phyloP scores from a whole-genome alignment of 768 basidiomycete genomes.

The Suillus bovinus region DNA sequence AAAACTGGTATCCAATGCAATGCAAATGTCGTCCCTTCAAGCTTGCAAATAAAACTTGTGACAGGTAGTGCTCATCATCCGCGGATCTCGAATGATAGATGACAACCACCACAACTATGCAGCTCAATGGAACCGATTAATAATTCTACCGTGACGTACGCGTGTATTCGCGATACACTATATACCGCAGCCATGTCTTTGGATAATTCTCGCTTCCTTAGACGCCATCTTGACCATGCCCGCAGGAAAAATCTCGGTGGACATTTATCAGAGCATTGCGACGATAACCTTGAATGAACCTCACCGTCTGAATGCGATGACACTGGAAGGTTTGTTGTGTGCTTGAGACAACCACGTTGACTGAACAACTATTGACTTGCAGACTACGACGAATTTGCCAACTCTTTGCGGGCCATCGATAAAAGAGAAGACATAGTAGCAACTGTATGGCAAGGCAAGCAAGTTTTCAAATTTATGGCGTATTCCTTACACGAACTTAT shows the following conservation, averaged over 20 bases:
- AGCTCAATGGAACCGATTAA: no score
- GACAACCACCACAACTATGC: no score
- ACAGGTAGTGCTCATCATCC: no score
- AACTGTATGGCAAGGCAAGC: slow-evolving; percentile 66
- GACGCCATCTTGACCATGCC: slow-evolving; percentile 29
- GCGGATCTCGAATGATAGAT: no score
- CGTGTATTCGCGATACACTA: no score
- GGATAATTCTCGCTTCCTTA: background rate
- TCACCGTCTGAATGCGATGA: slow-evolving; percentile 59
- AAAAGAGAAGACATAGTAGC: slow-evolving; percentile 59
- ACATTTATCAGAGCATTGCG: slow-evolving; percentile 58
- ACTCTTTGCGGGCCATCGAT: slow-evolving; percentile 58
- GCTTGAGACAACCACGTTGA: background rate
- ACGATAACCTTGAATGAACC: slow-evolving; percentile 70
- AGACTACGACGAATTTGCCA: slow-evolving; percentile 70
- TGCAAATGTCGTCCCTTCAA: no score
- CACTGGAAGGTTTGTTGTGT: slow-evolving; percentile 43
- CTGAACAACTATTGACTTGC: background rate
- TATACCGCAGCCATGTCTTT: background rate
- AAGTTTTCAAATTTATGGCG: background rate
- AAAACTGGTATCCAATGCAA: no score
- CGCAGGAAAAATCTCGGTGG: slow-evolving; percentile 42
- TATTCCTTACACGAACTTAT: background rate
- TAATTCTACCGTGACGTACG: no score
- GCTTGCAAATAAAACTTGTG: no score